phyloP scores from a whole-genome alignment of 768 basidiomycete genomes.

The Coprinopsis cinerea region DNA sequence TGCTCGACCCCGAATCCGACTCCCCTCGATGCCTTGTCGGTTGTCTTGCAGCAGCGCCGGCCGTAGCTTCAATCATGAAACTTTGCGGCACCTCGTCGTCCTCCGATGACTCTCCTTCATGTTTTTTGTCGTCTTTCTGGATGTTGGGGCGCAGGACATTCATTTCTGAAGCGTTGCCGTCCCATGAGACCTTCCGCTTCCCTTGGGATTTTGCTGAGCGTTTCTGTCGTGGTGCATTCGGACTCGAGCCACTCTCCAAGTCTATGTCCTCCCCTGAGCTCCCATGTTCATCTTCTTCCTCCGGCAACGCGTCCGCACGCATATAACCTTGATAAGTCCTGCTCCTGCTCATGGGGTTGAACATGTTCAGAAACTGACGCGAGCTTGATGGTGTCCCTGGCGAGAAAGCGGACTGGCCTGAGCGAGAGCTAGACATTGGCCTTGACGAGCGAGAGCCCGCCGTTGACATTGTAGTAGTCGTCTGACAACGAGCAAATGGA shows the following conservation, averaged over 20 bases:
- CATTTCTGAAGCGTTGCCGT: slow-evolving; percentile 49
- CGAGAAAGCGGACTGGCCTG: slow-evolving; percentile 17
- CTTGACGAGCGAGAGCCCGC: neutral
- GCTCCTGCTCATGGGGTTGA: slow-evolving; percentile 68
- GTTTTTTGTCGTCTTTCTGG: slow-evolving; percentile 55
- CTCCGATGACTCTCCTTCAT: slow-evolving; percentile 62
- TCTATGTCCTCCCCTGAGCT: slow-evolving; percentile 21
- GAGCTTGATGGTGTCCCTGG: slow-evolving; percentile 49
- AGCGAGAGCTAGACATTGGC: slow-evolving; percentile 6
- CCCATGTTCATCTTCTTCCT: slow-evolving; percentile 67
- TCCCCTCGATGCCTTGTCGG: slow-evolving; percentile 13
- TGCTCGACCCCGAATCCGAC: slow-evolving; percentile 13
- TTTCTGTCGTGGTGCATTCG: slow-evolving; percentile 12
- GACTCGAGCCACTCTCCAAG: slow-evolving; percentile 11
- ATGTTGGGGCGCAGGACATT: slow-evolving; percentile 64
- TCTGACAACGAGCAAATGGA: neutral
- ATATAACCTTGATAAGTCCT: slow-evolving; percentile 67
- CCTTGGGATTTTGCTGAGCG: slow-evolving; percentile 33
- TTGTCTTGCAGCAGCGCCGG: slow-evolving; percentile 16
- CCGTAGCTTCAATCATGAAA: slow-evolving; percentile 74
- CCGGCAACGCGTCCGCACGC: slow-evolving; percentile 62
- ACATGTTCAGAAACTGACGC: slow-evolving; percentile 73
- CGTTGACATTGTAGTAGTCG: neutral
- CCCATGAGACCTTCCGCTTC: slow-evolving; percentile 55
- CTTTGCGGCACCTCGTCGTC: slow-evolving; percentile 85